Base-by-base conservation (phyloP, 306 rosid species). In the Bauhinia variegata region DNA sequence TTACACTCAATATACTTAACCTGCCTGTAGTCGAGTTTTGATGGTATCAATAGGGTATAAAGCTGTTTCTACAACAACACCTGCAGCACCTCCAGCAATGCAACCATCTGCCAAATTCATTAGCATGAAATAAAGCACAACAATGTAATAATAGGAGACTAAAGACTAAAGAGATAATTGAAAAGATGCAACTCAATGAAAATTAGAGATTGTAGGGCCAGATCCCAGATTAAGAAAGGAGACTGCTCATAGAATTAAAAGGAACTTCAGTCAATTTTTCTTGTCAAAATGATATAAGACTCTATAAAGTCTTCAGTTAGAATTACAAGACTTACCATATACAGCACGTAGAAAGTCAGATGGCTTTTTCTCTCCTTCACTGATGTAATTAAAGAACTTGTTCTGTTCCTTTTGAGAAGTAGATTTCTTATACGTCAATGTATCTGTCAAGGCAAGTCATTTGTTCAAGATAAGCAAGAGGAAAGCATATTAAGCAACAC, bases 1-100 rank as follows among this genome's bases (percentile, higher is more conserved):
- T 14, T 36, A 28, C 14, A 36, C 14, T 67, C 13, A n/a, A 41
- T 64, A 60, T 32, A 60, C 48, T 38, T 78, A 77, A 76, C 68
- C 71, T 74, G 88, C 98, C 96, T 92, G 98, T 33, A 92, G 81
- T 71, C 98, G 89, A 43, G 98, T 92, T 84, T 89, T 92, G 74
- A 92, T 89, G 49, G 98, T 92, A 80, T 89, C 98, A 68, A 92
- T 92, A 57, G 98, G 96, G 64, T 92, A 92, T 63, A 92, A 78
- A 72, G 83, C 89, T 61, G 98, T 77, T 80, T 92, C 98, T 58
- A 92, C 98, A 68, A 91, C 78, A 16, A 84, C 96, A 36, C 96
- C 98, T 18, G 98, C 91, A 63, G 84, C 71, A 72, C 96, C 98
- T 76, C 96, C 98, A 68, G 98, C 96, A 62, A 92, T 76, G 50